These are phyloP conservation scores for Coriolopsis trogii DNA, from an alignment of 1,284 basidiomycete genomes.

Conservation along the genomic window DNA sequence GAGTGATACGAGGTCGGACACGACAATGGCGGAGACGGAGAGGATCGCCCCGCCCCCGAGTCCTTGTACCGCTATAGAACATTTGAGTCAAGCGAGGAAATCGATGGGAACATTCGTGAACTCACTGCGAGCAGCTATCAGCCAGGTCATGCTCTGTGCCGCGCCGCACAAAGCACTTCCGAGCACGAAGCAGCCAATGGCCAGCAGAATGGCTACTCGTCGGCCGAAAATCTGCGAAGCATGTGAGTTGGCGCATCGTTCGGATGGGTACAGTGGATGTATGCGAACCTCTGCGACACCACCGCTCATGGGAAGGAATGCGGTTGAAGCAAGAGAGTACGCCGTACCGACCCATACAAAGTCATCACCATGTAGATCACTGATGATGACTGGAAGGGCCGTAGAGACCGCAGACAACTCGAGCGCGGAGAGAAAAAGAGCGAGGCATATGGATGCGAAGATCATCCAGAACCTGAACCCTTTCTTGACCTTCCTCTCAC, in stretches of 20 bases:
- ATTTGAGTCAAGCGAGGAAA: not conserved
- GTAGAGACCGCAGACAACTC: not conserved
- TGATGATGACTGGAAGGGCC: not conserved
- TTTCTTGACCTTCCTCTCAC: too few species aligned
- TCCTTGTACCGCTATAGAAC: slow-evolving; percentile 43
- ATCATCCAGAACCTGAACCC: not conserved
- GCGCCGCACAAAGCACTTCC: slow-evolving; percentile 40
- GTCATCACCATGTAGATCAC: not conserved
- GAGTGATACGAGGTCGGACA: slow-evolving; percentile 27
- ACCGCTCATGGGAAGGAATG: slow-evolving; percentile 30
- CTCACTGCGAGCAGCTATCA: slow-evolving; percentile 43
- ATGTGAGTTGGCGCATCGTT: too few species aligned
- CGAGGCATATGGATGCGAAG: not conserved
- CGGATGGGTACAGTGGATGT: too few species aligned
- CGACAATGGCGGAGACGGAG: slow-evolving; percentile 31
- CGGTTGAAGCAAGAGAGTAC: slow-evolving; percentile 30
- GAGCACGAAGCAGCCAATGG: slow-evolving; percentile 17
- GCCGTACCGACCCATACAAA: not conserved
- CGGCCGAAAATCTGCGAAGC: slow-evolving; percentile 16
- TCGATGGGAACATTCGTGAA: not conserved
- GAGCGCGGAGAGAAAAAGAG: not conserved
- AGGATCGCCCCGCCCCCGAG: slow-evolving; percentile 52
- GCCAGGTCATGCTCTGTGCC: slow-evolving; percentile 44
- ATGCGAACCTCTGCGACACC: slow-evolving; percentile 22
- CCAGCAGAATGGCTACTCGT: slow-evolving; percentile 12